Evolutionary conservation across 495 filamentous ascomycete genomes (phyloP), one percentile per base, ranked within the genome.

Genomic region (Xylaria bambusicola): DNA sequence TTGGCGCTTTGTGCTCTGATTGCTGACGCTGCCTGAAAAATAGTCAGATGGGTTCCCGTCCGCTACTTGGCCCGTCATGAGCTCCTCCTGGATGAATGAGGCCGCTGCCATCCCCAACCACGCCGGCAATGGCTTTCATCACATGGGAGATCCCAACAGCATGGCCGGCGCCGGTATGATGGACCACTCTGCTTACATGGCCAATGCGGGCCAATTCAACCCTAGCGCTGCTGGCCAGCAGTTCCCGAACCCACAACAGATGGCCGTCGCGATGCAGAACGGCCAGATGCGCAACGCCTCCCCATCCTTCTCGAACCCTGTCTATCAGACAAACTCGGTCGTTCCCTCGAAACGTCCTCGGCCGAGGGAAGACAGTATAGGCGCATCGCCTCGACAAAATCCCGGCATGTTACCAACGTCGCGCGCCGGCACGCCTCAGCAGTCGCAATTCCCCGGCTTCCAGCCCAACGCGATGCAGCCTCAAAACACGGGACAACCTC

Each of bases 371-470:
- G 92, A 97, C 75, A 89, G 85, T 58, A 82, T 94, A 62, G 84
- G 83, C 54, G 86, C 88, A 76, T 96, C 93, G 29, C 92, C 93
- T 55, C 83, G 87, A 67, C 90, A 85, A 71, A 84, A 86, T 38
- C 86, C 89, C 15, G 87, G 86, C 21, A 87, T 86, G 70, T 72
- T 92, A 24, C 84, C 88, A 29, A 85, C 84, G 33, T 96, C 93
- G 73, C 91, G 93, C 72, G 93, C 93, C 63, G 93, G 96, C 65
- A 98, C 93, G 27, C 93, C 93, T 29, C 88, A 90, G 65, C 89
- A 95, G 63, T 83, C 64, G 73, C 80, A 50, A 80, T 86, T 78
- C 79, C 83, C 61, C 45, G 75, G 70, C 79, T 88, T 66, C 85
- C 84, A 81, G 64, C 77, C 77, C 49, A 81, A 76, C 62, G 77